Percentiles rank a stretch among this genome's conserved stretches.
phyloP scores from a whole-genome alignment of 768 basidiomycete genomes.

The Mycena maculata region DNA sequence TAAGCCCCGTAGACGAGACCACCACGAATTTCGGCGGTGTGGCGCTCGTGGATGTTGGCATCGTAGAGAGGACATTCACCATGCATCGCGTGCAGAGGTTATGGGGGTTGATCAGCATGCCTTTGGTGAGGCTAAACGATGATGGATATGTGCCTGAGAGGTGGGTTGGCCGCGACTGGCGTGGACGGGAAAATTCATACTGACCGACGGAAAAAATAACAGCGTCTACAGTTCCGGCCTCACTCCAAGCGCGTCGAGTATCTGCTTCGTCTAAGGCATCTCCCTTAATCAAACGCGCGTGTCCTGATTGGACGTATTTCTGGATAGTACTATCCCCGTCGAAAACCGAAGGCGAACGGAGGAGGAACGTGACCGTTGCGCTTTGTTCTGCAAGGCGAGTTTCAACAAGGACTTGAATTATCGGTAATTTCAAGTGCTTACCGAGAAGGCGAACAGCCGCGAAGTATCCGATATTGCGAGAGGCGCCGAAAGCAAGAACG shows the following conservation, averaged over 20 bases:
- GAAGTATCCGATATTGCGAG: constrained; percentile 50
- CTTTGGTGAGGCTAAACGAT: constrained; percentile 47
- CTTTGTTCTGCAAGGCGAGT: constrained; percentile 44
- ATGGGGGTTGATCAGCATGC: constrained; percentile 59
- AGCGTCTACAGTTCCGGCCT: constrained; percentile 52
- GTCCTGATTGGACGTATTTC: constrained; percentile 50
- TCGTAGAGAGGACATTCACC: constrained; percentile 65
- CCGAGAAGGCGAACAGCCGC: constrained; percentile 46
- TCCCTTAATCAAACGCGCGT: constrained; percentile 57
- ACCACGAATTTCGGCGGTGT: constrained; percentile 62
- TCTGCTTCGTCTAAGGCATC: constrained; percentile 55
- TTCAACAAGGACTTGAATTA: background rate
- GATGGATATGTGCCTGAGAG: constrained; percentile 53
- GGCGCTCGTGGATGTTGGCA: constrained; percentile 50
- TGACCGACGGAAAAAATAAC: constrained; percentile 62
- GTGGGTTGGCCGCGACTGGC: background rate
- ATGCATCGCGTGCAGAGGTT: constrained; percentile 71
- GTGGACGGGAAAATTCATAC: no score
- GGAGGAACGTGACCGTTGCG: constrained; percentile 61
- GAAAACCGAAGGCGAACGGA: constrained; percentile 56
- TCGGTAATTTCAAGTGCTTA: constrained; percentile 22
- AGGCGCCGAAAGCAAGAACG: constrained; percentile 46
- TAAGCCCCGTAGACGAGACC: constrained; percentile 67
- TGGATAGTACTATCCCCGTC: constrained; percentile 56
- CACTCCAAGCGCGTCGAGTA: constrained; percentile 41